These are phyloP conservation scores for Corylus avellana DNA, from an alignment of 306 rosid species.

Conservation along the genomic window DNA sequence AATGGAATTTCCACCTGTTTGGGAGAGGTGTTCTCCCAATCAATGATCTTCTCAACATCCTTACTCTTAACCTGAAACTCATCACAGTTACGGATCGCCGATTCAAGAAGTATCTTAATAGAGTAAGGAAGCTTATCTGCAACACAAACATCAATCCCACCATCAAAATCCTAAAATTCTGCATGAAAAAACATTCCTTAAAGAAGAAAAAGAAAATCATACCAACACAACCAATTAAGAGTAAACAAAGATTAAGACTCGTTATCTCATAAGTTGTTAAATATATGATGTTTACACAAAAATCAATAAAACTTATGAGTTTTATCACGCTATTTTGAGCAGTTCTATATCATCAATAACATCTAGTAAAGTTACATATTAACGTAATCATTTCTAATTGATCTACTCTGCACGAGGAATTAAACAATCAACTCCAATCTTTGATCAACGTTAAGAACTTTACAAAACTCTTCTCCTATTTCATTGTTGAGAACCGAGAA, in stretches of 20 bases:
- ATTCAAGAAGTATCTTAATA: slow-evolving; percentile 86
- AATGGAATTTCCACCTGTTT: slow-evolving; percentile 92
- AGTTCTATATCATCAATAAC: not conserved
- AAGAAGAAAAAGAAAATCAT: slow-evolving; percentile 6
- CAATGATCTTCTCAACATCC: slow-evolving; percentile 88
- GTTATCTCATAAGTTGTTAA: not conserved
- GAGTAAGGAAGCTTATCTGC: slow-evolving; percentile 91
- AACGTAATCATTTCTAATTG: not conserved
- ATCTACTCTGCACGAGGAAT: not conserved
- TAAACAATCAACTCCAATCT: not conserved
- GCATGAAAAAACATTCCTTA: slow-evolving; percentile 4
- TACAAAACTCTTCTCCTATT: not conserved
- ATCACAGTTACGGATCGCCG: slow-evolving; percentile 95
- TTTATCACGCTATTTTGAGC: not conserved
- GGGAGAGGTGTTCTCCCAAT: slow-evolving; percentile 85
- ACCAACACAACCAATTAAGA: slow-evolving; percentile 3
- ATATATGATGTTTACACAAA: not conserved
- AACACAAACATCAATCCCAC: slow-evolving; percentile 26
- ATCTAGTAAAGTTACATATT: not conserved
- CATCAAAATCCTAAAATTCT: slow-evolving; percentile 5
- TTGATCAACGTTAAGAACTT: not conserved
- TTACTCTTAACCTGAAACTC: slow-evolving; percentile 81
- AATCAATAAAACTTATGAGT: not conserved
- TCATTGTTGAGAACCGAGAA: not conserved
- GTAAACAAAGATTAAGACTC: not conserved